phyloP scores from a whole-genome alignment of 106 monocot species.

The Cymbidium sinense region DNA sequence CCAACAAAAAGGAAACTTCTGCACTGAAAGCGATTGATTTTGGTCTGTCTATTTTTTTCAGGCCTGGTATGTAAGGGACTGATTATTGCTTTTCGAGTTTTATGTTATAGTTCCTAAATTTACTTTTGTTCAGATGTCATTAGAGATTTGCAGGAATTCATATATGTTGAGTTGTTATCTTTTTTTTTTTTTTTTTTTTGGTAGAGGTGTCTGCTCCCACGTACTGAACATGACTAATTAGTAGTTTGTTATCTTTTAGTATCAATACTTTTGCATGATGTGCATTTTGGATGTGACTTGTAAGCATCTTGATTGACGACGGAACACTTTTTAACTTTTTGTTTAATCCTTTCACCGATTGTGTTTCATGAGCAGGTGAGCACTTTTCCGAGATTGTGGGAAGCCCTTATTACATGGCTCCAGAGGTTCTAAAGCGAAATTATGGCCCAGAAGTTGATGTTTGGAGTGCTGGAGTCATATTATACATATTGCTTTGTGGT shows the following conservation, averaged over 20 bases:
- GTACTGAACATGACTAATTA: too few relatives aligned
- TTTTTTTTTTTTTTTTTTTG: too few relatives aligned
- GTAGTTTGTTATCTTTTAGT: too few relatives aligned
- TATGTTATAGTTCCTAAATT: not conserved
- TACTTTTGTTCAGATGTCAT: not conserved
- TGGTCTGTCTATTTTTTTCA: conserved; percentile 49
- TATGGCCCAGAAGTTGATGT: conserved; percentile 17
- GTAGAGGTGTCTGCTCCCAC: too few relatives aligned
- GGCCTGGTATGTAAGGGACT: conserved; percentile 19
- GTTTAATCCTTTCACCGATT: not conserved
- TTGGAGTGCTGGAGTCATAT: conserved; percentile 17
- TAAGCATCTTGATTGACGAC: not conserved
- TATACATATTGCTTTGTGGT: conserved; percentile 22
- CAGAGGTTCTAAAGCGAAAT: conserved; percentile 17
- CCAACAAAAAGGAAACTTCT: conserved; percentile 45
- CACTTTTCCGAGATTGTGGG: conserved; percentile 16
- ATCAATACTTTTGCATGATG: not conserved
- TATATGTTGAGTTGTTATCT: not conserved
- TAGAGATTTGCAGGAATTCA: not conserved
- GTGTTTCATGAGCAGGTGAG: conserved; percentile 10
- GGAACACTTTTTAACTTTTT: not conserved
- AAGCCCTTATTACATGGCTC: conserved; percentile 21
- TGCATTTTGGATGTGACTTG: not conserved
- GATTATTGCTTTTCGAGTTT: not conserved
- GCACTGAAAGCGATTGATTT: conserved; percentile 52